Evolutionary conservation across 2,329 filamentous ascomycete species (phyloP).

Genomic region (Aspergillus pseudonomiae): DNA sequence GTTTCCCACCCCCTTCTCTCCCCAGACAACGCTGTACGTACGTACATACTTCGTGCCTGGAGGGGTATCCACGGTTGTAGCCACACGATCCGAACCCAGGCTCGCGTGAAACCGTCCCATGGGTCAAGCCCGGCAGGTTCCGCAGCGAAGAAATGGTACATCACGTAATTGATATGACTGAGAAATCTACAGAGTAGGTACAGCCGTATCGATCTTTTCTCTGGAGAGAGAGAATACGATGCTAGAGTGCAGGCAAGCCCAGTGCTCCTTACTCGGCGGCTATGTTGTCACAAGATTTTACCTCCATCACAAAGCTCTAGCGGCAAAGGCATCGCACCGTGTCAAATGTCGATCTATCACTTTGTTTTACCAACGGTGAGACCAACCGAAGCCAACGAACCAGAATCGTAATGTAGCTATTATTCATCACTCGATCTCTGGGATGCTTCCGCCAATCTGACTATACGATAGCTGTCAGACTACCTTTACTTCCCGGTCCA

Average conservation of each 20-base stretch:
- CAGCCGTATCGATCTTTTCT: not conserved
- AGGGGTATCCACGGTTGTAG: constrained; percentile 13
- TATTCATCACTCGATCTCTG: not conserved
- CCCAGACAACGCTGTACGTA: not conserved
- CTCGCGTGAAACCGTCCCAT: constrained; percentile 24
- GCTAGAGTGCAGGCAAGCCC: not conserved
- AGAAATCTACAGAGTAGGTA: not conserved
- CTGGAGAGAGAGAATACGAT: not conserved
- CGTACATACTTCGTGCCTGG: constrained; percentile 12
- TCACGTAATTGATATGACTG: constrained; percentile 1
- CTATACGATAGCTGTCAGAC: constrained; percentile 7
- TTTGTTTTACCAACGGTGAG: not conserved
- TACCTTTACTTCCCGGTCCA: constrained; percentile 9
- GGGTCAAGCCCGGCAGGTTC: constrained; percentile 25
- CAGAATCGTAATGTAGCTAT: no score
- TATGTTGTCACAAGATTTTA: constrained; percentile 20
- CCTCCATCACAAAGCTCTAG: constrained; percentile 12
- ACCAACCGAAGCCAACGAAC: not conserved
- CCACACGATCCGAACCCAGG: constrained; percentile 23
- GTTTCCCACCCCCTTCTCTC: not conserved
- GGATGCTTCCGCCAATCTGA: constrained; percentile 1
- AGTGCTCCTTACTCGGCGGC: constrained; percentile 10
- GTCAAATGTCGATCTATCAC: constrained; percentile 6
- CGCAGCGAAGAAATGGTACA: constrained; percentile 11
- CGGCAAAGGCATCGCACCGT: not conserved